Evolutionary conservation across 352 stramenopile species (phyloP), one percentile per base, ranked within the genome.

Genomic region (Plasmopara halstedii): DNA sequence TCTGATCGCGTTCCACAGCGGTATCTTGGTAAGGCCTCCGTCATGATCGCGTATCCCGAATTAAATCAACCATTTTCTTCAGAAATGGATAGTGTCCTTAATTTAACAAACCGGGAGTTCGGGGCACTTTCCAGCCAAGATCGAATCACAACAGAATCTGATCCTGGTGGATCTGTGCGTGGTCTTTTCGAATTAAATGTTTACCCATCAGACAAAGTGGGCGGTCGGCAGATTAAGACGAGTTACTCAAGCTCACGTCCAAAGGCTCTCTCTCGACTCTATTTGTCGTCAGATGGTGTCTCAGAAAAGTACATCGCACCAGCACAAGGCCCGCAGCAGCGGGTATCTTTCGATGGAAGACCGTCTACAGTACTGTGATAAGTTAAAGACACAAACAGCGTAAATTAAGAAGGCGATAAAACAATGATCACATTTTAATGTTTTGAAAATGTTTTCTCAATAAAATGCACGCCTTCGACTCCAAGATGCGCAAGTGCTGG

Each of bases 391-490:
- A 46, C 23, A 22, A 18, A 9, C 23, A 34, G 42, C 38, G 31
- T 6, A 2, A 14, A 17, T 43, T 56, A 34, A 47, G 49, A 27
- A 50, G 33, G 13, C 15, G 9, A 22, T 17, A 52, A 42, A 32
- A 4, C 42, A 38, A 37, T 19, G 47, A 25, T 31, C 36, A 26
- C 31, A 46, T 19, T 46, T 54, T 51, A 64, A 51, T 51, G 22
- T 14, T 74, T 53, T 31, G 67, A 35, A 42, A 88, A 76, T 15
- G 65, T 73, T 51, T 94, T 92, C 42, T 96, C 85, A 10, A 82
- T 73, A 57, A 95, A 96, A 19, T 70, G 69, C 41, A 96, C 79
- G 17, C 85, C 86, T 61, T 94, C 85, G 1, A 76, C 82, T 52
- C 96, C 82, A 6, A 96, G 69, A 3, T 70, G 71, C n/a, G 83